Base-by-base conservation (phyloP, 2,329 filamentous ascomycete species). In the Fusarium verrucosum region DNA sequence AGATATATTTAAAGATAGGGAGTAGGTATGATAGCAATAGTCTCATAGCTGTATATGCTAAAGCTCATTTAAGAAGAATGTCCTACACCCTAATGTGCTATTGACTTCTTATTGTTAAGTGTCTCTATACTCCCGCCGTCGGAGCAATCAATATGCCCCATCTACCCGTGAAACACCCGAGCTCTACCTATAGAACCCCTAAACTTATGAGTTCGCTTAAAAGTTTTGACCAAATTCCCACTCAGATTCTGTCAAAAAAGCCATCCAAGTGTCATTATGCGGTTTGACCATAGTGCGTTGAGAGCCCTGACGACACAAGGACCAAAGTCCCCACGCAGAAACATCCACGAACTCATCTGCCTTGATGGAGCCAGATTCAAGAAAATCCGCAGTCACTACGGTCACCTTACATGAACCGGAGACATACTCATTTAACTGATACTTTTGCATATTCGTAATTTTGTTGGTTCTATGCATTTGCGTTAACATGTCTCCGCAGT, bases 201-300 rank as follows among this genome's bases (percentile, higher is more conserved):
- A 20, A 25, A 13, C 5, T 7, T 17, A 20, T 10, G 1, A 23
- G 6, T 26, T n/a, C 7, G 2, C 13, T 49, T 14, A 49, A 30
- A 47, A 36, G 8, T 5, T 4, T 1, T 36, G 6, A 10, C 10
- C 20, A 5, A 3, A 1, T 2, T 54, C 20, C 41, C 55, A 61
- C 5, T 11, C 20, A 13, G 20, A 7, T 5, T 59, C 57, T 10
- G 17, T 56, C 1, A 60, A 2, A 20, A 23, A 54, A 7, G 41
- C 20, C 19, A 4, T 28, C 40, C 55, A 53, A 14, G 25, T 38
- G 3, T 36, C 23, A n/a, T 54, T 54, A 4, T 47, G 47, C 10
- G 58, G 46, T 19, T 9, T 47, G 2, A 47, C 33, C 19, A 10
- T 43, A 16, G 55, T 20, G 5, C 32, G 54, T 7, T 61, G 54